Conservation (phyloP, 2,329 filamentous ascomycete genomes). For the Paraconiothyrium brasiliense region DNA sequence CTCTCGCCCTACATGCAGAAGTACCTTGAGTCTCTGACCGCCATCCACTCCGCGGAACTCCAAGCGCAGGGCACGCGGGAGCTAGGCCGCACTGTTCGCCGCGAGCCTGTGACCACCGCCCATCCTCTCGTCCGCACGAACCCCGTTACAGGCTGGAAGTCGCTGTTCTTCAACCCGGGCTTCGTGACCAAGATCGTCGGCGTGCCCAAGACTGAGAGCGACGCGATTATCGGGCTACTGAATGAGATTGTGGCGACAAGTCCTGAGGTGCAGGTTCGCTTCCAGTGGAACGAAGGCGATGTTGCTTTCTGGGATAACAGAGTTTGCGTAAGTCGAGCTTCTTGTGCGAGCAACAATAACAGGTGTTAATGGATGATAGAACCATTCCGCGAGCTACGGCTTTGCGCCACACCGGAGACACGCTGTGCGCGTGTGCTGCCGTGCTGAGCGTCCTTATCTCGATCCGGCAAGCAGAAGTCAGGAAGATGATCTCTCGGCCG, state of each 20-base stretch:
- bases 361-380: conserved; percentile 44
- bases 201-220: conserved; percentile 64
- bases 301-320: conserved; percentile 76
- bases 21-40: conserved; percentile 66
- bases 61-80: conserved; percentile 62
- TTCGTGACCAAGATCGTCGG: conserved; percentile 68
- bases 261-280: conserved; percentile 74
- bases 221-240: conserved; percentile 62
- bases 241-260: conserved; percentile 65
- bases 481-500: conserved; percentile 61
- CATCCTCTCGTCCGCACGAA: conserved; percentile 69
- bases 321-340: conserved; percentile 53
- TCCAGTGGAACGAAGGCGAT: conserved; percentile 71
- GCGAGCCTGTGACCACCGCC: conserved; percentile 62
- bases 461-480: conserved; percentile 60
- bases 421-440: conserved; percentile 60
- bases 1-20: conserved; percentile 66
- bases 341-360: neutral
- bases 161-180: conserved; percentile 67
- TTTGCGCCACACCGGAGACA: conserved; percentile 66
- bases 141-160: conserved; percentile 70
- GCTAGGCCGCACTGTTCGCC: conserved; percentile 61
- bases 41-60: conserved; percentile 64
- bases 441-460: conserved; percentile 59
- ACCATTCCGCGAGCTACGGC: conserved; percentile 65